phyloP scores from a whole-genome alignment of 1,139 yeast genomes.

The Yamadazyma diospyri region DNA sequence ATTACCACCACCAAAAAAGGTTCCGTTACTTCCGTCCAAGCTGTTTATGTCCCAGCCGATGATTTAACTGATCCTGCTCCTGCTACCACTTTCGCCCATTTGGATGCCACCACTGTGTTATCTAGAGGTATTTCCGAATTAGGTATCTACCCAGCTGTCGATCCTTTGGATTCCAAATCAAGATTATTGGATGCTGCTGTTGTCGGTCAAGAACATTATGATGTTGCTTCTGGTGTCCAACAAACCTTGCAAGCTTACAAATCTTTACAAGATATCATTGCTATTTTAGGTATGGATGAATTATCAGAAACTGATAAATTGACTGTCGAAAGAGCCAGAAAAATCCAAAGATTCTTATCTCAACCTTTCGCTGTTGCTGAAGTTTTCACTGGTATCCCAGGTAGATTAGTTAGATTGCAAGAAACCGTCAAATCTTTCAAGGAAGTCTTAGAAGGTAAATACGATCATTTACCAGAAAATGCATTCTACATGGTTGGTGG shows the following conservation, averaged over 20 bases:
- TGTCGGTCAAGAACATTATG: slow-evolving; percentile 98
- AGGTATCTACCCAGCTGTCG: slow-evolving; percentile 99
- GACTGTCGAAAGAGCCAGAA: slow-evolving; percentile 99
- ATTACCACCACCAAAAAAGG: slow-evolving; percentile 99
- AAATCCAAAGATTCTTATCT: slow-evolving; percentile 99
- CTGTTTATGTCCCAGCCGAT: slow-evolving; percentile 99
- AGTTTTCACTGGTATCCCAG: slow-evolving; percentile 99
- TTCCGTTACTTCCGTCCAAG: slow-evolving; percentile 99
- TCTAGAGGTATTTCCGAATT: slow-evolving; percentile 99
- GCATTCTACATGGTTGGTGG: slow-evolving; percentile 99
- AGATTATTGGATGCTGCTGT: slow-evolving; percentile 96
- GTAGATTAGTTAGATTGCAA: slow-evolving; percentile 94
- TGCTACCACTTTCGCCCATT: slow-evolving; percentile 99
- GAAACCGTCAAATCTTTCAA: slow-evolving; percentile 93
- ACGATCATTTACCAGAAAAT: slow-evolving; percentile 97
- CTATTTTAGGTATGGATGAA: slow-evolving; percentile 99
- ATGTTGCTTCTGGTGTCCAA: slow-evolving; percentile 91
- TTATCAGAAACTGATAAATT: slow-evolving; percentile 97
- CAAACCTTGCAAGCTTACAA: slow-evolving; percentile 99
- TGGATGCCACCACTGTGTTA: slow-evolving; percentile 99
- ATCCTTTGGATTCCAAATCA: slow-evolving; percentile 98
- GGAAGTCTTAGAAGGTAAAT: slow-evolving; percentile 97
- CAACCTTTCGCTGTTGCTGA: slow-evolving; percentile 99
- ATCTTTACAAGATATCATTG: slow-evolving; percentile 99
- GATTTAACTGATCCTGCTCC: slow-evolving; percentile 99